phyloP scores from a whole-genome alignment of 768 basidiomycete species.

The Termitomyces sp. region DNA sequence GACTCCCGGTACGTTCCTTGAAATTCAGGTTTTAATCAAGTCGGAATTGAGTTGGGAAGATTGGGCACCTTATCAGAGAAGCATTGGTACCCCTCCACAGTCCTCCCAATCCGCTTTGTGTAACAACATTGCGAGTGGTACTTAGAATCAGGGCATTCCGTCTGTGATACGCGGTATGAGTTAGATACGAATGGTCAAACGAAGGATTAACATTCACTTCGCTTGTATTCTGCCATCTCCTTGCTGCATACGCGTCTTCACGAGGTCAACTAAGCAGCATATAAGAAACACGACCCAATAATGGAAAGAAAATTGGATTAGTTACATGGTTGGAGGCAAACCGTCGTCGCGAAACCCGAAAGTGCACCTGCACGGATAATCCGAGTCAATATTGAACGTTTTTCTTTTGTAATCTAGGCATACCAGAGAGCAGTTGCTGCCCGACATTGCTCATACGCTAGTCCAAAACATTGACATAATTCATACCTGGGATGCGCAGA shows the following conservation, averaged over 20 bases:
- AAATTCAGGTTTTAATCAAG: background rate
- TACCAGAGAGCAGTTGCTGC: slow-evolving; percentile 65
- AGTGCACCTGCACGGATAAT: slow-evolving; percentile 51
- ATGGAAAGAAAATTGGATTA: background rate
- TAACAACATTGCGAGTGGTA: slow-evolving; percentile 55
- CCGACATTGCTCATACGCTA: slow-evolving; percentile 61
- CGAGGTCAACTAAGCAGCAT: slow-evolving; percentile 64
- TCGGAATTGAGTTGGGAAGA: background rate
- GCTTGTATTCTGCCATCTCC: slow-evolving; percentile 46
- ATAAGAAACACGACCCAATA: background rate
- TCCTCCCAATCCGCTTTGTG: slow-evolving; percentile 60
- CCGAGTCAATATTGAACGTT: background rate
- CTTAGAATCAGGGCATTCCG: slow-evolving; percentile 37
- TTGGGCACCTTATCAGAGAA: slow-evolving; percentile 65
- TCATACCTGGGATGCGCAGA: background rate
- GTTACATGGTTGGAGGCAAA: slow-evolving; percentile 77
- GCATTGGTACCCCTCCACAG: slow-evolving; percentile 89
- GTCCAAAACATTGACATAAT: background rate
- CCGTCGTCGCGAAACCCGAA: slow-evolving; percentile 74
- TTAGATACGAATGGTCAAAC: background rate
- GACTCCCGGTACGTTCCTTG: slow-evolving; percentile 89
- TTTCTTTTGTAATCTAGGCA: slow-evolving; percentile 8
- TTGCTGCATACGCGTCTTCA: slow-evolving; percentile 93
- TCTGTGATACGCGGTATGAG: slow-evolving; percentile 25
- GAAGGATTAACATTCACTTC: slow-evolving; percentile 27